Percentiles rank a stretch among this genome's conserved stretches.
These are phyloP conservation scores for Cladorrhinum sp. DNA, from an alignment of 2,329 filamentous ascomycete genomes.

Conservation along the genomic window DNA sequence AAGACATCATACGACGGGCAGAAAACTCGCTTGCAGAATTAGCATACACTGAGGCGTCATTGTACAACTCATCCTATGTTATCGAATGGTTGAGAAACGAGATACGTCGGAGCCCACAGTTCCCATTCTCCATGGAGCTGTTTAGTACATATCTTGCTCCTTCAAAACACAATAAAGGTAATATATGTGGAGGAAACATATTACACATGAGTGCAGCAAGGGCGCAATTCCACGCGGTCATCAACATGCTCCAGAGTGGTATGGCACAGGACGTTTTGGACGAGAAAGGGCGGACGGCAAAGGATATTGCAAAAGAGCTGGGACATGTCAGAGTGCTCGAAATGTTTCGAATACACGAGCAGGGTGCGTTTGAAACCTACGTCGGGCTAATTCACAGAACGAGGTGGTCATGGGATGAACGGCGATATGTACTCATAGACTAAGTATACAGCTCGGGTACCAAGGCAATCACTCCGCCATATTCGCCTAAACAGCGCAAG, in stretches of 20 bases:
- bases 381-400: background rate
- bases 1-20: background rate
- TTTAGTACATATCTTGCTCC: too few species aligned
- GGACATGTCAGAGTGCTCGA: background rate
- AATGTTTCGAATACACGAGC: background rate
- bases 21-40: background rate
- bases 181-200: background rate
- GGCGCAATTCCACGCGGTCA: background rate
- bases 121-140: too few species aligned
- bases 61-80: background rate
- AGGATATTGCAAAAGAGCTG: background rate
- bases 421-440: background rate
- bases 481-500: conserved; percentile 1
- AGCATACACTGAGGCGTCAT: background rate
- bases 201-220: background rate
- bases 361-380: background rate
- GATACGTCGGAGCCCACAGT: too few species aligned
- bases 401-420: background rate
- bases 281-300: background rate
- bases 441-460: too few species aligned
- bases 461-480: background rate
- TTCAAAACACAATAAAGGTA: too few species aligned
- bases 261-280: background rate
- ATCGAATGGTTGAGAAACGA: background rate
- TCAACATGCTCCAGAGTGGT: background rate